These are phyloP conservation scores for Moricandia moricandioides DNA, from an alignment of 345 rosid genomes.

Conservation along the genomic window DNA sequence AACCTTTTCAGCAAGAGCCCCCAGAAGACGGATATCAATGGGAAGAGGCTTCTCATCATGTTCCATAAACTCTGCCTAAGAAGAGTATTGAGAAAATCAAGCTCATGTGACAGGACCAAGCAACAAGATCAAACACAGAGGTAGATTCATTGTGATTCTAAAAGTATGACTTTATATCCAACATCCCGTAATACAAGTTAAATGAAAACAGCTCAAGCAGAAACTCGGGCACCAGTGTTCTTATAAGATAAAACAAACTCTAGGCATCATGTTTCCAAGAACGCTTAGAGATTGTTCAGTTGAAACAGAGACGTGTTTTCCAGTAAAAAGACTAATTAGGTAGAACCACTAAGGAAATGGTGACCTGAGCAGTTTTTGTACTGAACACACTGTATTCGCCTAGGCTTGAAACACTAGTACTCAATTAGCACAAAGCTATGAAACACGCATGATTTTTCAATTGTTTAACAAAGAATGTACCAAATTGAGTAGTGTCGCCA, in stretches of 20 bases:
- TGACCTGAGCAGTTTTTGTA: constrained; percentile 14
- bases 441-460: constrained; percentile 11
- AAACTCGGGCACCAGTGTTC: not conserved
- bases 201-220: not conserved
- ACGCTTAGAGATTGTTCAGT: not conserved
- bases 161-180: constrained; percentile 3
- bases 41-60: constrained; percentile 99
- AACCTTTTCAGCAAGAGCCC: constrained; percentile 99
- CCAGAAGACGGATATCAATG: constrained; percentile 96
- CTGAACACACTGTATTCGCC: constrained; percentile 8
- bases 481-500: constrained; percentile 92
- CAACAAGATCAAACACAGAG: constrained; percentile 9
- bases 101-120: constrained; percentile 18
- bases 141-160: constrained; percentile 5
- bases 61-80: constrained; percentile 99
- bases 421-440: constrained; percentile 13
- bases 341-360: constrained; percentile 5
- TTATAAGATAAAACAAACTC: constrained; percentile 4
- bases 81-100: constrained; percentile 21
- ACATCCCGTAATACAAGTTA: not conserved
- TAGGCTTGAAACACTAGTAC: constrained; percentile 26
- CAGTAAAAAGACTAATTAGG: constrained; percentile 5
- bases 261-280: constrained; percentile 6
- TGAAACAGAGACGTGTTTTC: constrained; percentile 14
- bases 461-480: constrained; percentile 40